Conservation (phyloP, 495 filamentous ascomycete species). For the Penicillium robsamsonii region DNA sequence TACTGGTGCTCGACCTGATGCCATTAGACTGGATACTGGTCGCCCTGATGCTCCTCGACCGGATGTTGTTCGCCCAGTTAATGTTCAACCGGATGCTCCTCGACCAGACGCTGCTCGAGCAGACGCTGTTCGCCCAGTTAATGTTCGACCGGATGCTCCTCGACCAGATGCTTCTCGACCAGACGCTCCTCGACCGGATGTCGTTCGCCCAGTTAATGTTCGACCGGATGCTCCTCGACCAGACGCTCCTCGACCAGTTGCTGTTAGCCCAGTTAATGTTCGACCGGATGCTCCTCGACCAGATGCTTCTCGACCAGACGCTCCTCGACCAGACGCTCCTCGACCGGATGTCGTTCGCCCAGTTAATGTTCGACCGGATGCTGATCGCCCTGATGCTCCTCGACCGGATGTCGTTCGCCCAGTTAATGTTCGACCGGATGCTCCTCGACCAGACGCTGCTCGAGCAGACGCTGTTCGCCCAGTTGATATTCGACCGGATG, state of each 20-base stretch:
- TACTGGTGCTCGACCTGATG: not conserved
- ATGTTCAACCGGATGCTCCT: not conserved
- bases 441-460: not conserved
- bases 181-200: not conserved
- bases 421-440: not conserved
- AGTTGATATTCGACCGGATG: not conserved
- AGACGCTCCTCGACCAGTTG: not conserved
- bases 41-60: not conserved
- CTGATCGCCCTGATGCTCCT: slow-evolving; percentile 6
- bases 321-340: not conserved
- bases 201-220: not conserved
- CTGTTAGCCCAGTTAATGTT: not conserved
- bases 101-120: not conserved
- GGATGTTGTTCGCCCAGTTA: not conserved
- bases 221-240: not conserved
- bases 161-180: not conserved
- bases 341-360: not conserved
- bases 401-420: slow-evolving; percentile 30
- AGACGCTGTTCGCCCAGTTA: not conserved
- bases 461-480: not conserved
- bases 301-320: not conserved
- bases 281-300: not conserved
- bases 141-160: not conserved
- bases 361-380: not conserved
- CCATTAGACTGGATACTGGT: not conserved